These are phyloP conservation scores for Goffeauzyma gilvescens DNA, from an alignment of 768 basidiomycete genomes.

Conservation along the genomic window DNA sequence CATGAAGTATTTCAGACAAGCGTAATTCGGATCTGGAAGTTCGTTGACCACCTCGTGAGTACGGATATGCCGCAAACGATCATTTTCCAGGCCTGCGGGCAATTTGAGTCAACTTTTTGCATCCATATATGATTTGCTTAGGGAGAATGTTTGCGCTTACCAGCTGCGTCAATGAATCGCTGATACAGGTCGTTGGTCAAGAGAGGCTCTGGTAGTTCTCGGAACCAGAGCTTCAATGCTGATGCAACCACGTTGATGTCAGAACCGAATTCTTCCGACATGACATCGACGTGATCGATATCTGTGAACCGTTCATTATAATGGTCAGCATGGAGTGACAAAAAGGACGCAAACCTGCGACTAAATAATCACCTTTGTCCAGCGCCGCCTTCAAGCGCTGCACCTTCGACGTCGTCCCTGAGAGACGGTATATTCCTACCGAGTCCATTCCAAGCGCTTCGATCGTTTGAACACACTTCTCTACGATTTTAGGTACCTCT, in stretches of 20 bases:
- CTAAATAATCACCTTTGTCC: conserved; percentile 71
- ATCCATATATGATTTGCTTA: neutral
- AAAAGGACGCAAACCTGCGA: neutral
- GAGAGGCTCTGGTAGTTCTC: conserved; percentile 86
- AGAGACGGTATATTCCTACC: conserved; percentile 84
- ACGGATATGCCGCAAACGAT: conserved; percentile 81
- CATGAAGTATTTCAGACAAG: conserved; percentile 85
- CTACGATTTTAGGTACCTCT: conserved; percentile 70
- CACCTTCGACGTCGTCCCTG: conserved; percentile 75
- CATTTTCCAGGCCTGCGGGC: conserved; percentile 49
- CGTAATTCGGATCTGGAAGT: conserved; percentile 94
- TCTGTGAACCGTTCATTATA: conserved; percentile 43
- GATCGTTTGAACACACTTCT: conserved; percentile 77
- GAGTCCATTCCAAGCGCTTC: conserved; percentile 67
- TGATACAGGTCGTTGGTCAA: conserved; percentile 66
- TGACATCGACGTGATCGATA: conserved; percentile 66
- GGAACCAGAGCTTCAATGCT: conserved; percentile 83
- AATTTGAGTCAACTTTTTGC: conserved; percentile 51
- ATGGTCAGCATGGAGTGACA: neutral
- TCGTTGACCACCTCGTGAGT: conserved; percentile 95
- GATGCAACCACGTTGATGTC: conserved; percentile 96
- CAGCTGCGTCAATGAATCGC: conserved; percentile 85
- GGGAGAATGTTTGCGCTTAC: conserved; percentile 36
- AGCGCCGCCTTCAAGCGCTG: conserved; percentile 59
- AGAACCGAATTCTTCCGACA: conserved; percentile 69